These are phyloP conservation scores for Salix viminalis DNA, from an alignment of 345 rosid genomes.

Conservation along the genomic window DNA sequence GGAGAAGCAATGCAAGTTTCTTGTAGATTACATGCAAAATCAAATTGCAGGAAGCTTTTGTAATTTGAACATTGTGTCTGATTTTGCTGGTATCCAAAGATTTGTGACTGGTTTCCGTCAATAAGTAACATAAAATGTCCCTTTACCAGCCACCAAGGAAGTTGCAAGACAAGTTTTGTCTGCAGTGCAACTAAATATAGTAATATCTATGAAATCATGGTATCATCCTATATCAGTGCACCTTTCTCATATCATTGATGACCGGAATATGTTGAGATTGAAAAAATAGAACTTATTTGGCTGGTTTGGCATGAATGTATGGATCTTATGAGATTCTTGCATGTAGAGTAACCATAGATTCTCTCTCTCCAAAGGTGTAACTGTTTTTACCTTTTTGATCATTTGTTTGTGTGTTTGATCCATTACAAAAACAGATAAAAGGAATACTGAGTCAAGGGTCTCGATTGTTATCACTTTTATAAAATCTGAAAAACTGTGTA, in stretches of 20 bases:
- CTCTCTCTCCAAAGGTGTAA: background rate
- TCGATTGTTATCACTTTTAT: no score
- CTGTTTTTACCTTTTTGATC: background rate
- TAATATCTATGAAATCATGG: background rate
- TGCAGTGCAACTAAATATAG: background rate
- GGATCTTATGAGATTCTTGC: background rate
- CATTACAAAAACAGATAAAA: background rate
- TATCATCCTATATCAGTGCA: background rate
- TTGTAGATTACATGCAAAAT: constrained; percentile 47
- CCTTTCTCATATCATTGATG: background rate
- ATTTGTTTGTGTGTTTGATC: background rate
- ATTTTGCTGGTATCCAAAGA: constrained; percentile 64
- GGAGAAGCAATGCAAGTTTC: constrained; percentile 66
- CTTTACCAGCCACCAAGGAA: background rate
- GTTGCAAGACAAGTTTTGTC: background rate
- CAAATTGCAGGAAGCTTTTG: constrained; percentile 39
- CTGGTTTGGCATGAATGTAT: background rate
- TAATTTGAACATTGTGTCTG: constrained; percentile 48
- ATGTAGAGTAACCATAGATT: background rate
- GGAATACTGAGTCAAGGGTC: background rate
- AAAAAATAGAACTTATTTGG: background rate
- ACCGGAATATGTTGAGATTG: background rate
- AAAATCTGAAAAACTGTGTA: background rate
- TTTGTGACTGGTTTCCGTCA: constrained; percentile 60
- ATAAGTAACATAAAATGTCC: background rate